Base-by-base conservation (phyloP, 768 basidiomycete species). In the Rhodotorula paludigena region DNA sequence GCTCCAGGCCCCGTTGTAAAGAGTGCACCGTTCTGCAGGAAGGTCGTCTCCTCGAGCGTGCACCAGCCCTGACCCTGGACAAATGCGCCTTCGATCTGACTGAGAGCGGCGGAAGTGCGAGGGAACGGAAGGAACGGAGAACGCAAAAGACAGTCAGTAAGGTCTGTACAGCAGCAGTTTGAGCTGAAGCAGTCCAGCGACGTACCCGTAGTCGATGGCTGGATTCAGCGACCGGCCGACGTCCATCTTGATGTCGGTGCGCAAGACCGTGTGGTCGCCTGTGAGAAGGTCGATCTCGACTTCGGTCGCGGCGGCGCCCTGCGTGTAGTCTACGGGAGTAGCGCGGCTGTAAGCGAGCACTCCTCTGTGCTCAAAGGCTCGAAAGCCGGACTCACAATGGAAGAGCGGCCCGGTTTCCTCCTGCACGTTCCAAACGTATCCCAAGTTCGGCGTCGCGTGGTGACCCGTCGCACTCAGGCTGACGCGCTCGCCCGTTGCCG, bases 211-310 rank as follows among this genome's bases (percentile, higher is more conserved):
- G 62, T 76, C 75, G 47, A 76, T 73, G 10, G 67, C 59, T 11
- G 74, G 74, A 44, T 74, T 74, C 61, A 76, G 39, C 39, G 62
- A 68, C n/a, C 71, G 57, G 15, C 75, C 75, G 23, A 66, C 65
- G 36, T 66, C 65, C 60, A 64, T 64, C 45, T 52, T 48, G 54
- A 76, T 67, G 47, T 73, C 72, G 15, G 55, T 35, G 15, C 69
- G 56, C 1, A 64, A 16, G 21, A 74, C 68, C 23, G 68, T 71
- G 52, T 63, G 67, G 51, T 74, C 72, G 32, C 75, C 75, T 9
- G 74, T 74, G 15, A 76, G 44, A 28, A 49, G 21, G 54, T 76
- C 75, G 48, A 76, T 60, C 57, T 76, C 74, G 47, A 76, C 75
- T 45, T 76, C 75, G 30, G 71, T 52, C 5, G 67, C 55, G 2